Evolutionary conservation across 768 basidiomycete species (phyloP).

Genomic region (Lactifluus echinatus): DNA sequence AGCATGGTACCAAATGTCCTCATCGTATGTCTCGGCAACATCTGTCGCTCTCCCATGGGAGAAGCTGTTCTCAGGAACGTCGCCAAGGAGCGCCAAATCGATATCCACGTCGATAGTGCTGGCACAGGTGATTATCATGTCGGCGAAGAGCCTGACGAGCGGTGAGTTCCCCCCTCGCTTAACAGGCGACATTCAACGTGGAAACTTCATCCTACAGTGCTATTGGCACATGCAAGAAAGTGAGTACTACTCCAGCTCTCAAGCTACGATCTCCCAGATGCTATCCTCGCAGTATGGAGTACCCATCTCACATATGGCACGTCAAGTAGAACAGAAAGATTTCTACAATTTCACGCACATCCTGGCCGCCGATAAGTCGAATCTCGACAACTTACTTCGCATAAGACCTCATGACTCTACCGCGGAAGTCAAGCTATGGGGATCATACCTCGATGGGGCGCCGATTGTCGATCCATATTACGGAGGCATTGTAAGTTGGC

Average conservation of each 20-base stretch:
- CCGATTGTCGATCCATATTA: constrained; percentile 85
- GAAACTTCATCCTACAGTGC: constrained; percentile 38
- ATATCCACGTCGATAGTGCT: constrained; percentile 70
- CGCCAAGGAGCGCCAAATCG: constrained; percentile 55
- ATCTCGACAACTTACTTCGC: constrained; percentile 52
- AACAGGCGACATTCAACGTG: not conserved
- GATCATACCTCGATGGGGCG: constrained; percentile 60
- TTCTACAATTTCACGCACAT: constrained; percentile 76
- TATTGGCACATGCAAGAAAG: constrained; percentile 62
- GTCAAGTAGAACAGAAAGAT: constrained; percentile 56
- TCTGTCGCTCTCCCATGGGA: constrained; percentile 88
- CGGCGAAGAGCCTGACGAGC: constrained; percentile 75
- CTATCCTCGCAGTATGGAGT: constrained; percentile 47
- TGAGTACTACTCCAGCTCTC: constrained; percentile 22
- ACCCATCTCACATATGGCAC: constrained; percentile 59
- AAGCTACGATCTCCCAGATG: not conserved
- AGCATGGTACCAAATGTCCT: constrained; percentile 41
- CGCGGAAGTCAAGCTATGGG: constrained; percentile 70
- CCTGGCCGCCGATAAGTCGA: constrained; percentile 74
- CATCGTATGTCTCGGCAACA: constrained; percentile 76
- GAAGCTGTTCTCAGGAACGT: constrained; percentile 75
- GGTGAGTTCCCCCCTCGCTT: constrained; percentile 35
- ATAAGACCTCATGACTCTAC: constrained; percentile 42
- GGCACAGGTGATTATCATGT: constrained; percentile 81
- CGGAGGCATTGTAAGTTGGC: constrained; percentile 46